A percentile compares a stretch with the other conserved stretches of the same genome.
Evolutionary conservation across 2,329 filamentous ascomycete species (phyloP).

Genomic region (Drechslerella stenobrocha): DNA sequence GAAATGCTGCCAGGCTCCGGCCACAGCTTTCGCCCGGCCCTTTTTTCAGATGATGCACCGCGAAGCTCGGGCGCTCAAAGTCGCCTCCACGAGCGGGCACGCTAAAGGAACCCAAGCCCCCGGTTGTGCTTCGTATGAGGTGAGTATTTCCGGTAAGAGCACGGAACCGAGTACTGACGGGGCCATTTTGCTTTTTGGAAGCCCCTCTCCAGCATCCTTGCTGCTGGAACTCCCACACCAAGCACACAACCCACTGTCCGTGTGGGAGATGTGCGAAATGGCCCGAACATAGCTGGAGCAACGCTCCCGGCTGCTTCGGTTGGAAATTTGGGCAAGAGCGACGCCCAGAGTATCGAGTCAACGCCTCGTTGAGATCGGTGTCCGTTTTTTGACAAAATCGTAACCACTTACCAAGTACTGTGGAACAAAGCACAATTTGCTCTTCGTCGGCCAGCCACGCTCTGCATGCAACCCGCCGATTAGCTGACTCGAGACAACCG

Average conservation of each 20-base stretch:
- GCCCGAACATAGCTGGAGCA: conserved; percentile 38
- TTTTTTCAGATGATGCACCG: not conserved
- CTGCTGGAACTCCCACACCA: conserved; percentile 48
- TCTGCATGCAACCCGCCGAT: not conserved
- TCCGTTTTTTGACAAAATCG: too few species aligned
- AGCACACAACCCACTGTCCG: conserved; percentile 44
- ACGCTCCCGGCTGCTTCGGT: conserved; percentile 5
- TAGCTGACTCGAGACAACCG: not conserved
- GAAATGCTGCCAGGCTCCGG: not conserved
- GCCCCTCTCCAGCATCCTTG: conserved; percentile 33
- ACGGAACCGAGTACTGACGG: conserved; percentile 46
- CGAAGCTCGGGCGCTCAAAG: conserved; percentile 3
- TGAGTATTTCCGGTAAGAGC: conserved; percentile 49
- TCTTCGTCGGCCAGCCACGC: too few species aligned
- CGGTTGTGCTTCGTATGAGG: conserved; percentile 46
- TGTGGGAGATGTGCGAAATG: conserved; percentile 38
- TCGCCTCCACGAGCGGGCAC: not conserved
- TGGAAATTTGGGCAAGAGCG: too few species aligned
- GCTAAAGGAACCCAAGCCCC: conserved; percentile 6
- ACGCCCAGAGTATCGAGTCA: not conserved
- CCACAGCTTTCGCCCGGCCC: not conserved
- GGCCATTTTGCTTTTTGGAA: conserved; percentile 43
- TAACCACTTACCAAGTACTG: too few species aligned
- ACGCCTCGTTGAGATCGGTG: too few species aligned
- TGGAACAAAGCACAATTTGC: too few species aligned